Conservation (phyloP, 768 basidiomycete species). For the Sporobolomyces phaffii region DNA sequence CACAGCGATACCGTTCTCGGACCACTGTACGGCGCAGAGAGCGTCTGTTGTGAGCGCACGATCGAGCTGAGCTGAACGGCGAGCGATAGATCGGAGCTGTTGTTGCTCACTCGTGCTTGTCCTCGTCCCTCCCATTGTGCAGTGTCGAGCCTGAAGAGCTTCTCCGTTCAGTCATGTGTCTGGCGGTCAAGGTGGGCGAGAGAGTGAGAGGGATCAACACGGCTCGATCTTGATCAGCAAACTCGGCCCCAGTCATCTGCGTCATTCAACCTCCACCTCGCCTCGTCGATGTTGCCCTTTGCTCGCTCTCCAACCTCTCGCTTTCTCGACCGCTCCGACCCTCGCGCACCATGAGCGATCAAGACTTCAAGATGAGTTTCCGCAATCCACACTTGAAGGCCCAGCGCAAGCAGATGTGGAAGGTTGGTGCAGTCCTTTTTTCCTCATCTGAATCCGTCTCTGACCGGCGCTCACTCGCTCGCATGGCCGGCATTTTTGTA, state of each 20-base stretch:
- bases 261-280: background rate
- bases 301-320: background rate
- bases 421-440: background rate
- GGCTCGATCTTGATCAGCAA: too few relatives aligned
- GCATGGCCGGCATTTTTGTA: background rate
- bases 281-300: background rate
- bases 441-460: background rate
- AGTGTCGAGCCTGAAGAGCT: conserved; percentile 1
- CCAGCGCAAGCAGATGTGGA: background rate
- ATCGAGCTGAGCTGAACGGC: background rate
- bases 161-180: background rate
- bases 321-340: background rate
- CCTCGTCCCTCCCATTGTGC: background rate
- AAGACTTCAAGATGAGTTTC: background rate
- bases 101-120: background rate
- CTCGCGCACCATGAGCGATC: background rate
- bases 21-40: background rate
- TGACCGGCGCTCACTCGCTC: too few relatives aligned
- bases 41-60: background rate
- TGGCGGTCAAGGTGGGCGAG: background rate
- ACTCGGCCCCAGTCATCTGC: too few relatives aligned
- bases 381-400: background rate
- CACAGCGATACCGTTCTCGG: background rate
- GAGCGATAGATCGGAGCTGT: background rate
- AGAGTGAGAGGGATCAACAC: background rate